A percentile compares a stretch with the other conserved stretches of the same genome.
These are phyloP conservation scores for Barnettozyma salicaria DNA, from an alignment of 805 yeast species.

Conservation along the genomic window DNA sequence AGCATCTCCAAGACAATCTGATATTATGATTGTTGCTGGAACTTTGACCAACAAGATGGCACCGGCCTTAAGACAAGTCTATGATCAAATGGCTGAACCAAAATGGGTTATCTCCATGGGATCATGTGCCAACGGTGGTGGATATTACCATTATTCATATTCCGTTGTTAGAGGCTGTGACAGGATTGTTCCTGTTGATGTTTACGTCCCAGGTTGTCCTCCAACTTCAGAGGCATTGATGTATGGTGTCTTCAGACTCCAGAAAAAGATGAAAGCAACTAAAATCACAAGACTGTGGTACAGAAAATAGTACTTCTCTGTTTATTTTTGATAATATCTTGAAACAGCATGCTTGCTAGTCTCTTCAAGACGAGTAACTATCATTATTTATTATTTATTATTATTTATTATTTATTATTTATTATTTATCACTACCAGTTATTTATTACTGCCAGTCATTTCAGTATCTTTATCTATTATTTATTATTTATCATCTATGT, in stretches of 20 bases:
- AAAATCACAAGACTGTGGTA: conserved; percentile 84
- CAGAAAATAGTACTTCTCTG: conserved; percentile 37
- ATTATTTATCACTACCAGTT: too few species aligned
- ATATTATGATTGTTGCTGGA: conserved; percentile 89
- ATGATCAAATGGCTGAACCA: conserved; percentile 93
- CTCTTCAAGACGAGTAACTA: neutral
- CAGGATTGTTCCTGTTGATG: conserved; percentile 82
- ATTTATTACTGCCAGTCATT: too few species aligned
- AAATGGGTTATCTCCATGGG: conserved; percentile 95
- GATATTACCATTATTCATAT: conserved; percentile 85
- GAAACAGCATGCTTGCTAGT: neutral
- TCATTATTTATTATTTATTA: too few species aligned
- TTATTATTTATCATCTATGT: too few species aligned
- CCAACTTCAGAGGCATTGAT: conserved; percentile 87
- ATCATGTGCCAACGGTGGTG: conserved; percentile 91
- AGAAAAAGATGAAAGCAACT: conserved; percentile 82
- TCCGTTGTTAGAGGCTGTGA: conserved; percentile 89
- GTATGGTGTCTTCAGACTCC: conserved; percentile 86
- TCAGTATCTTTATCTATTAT: too few species aligned
- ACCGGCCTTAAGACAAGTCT: conserved; percentile 86
- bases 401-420: too few species aligned
- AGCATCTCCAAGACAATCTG: conserved; percentile 90
- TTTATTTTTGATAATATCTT: conserved; percentile 7
- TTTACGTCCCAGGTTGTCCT: conserved; percentile 90
- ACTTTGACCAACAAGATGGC: conserved; percentile 91